Evolutionary conservation across 495 filamentous ascomycete genomes (phyloP), one percentile per base, ranked within the genome.

Genomic region (Filosporella fistucella): DNA sequence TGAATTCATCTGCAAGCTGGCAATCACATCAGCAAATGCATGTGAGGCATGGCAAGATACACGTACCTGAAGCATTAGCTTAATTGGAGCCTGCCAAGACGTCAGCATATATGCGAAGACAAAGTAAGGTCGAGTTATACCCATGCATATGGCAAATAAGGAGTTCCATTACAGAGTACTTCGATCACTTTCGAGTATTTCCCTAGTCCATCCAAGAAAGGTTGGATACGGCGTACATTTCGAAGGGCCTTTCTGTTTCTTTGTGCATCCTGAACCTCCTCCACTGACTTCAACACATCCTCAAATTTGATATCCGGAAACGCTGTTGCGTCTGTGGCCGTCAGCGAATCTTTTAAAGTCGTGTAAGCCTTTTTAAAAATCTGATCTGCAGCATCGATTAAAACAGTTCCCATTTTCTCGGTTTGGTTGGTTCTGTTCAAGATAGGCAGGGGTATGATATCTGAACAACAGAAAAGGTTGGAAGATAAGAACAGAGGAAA

Each of bases 71-170:
- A 54, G 45, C 26, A 54, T 45, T 8, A 54, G 21, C 20, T 54
- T 52, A 8, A 42, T 45, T 18, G 43, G 45, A 10, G 45, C 28
- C 34, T 55, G 30, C 4, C 12, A 14, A 43, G 13, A 28, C n/a
- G 13, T 40, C 36, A 40, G 36, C 17, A 2, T 7, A 3, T 40
- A 18, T 20, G 4, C 20, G 3, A 20, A 21, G 3, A 13, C 6
- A 20, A 21, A 17, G 5, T 18, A 4, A 23, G 13, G 8, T 12
- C 6, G 17, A 10, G 28, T n/a, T 30, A 7, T 35, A 62, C 63
- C 66, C 67, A 70, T 20, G 67, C 49, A 52, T 56, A 70, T 16
- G 66, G 59, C 12, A 70, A 53, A 50, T 64, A 68, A 0, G 61
- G 63, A 11, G 66, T 70, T 29, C 64, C 63, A 40, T 68, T 61